phyloP scores from a whole-genome alignment of 2,329 filamentous ascomycete species.

The Pseudovirgaria hyperparasitica region DNA sequence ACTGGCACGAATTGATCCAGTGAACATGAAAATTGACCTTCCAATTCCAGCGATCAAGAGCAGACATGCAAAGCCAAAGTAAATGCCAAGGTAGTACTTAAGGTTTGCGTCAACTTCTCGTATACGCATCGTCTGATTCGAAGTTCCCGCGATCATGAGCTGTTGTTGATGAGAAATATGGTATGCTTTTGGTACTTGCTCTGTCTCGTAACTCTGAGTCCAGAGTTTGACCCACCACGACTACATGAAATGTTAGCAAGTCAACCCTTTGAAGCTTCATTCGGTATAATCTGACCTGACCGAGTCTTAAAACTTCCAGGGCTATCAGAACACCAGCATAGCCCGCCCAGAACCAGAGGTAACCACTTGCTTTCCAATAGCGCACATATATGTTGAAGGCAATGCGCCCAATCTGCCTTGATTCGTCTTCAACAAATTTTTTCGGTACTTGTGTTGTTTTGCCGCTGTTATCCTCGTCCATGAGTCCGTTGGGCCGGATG shows the following conservation, averaged over 20 bases:
- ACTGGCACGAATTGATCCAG: conserved; percentile 57
- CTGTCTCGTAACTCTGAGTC: conserved; percentile 17
- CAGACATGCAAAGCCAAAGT: conserved; percentile 46
- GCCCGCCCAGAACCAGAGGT: conserved; percentile 47
- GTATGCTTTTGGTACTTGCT: neutral
- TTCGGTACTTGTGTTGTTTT: no score
- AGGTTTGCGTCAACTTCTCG: conserved; percentile 24
- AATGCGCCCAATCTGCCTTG: conserved; percentile 57
- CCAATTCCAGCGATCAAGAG: conserved; percentile 48
- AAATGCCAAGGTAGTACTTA: conserved; percentile 55
- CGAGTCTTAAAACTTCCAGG: conserved; percentile 43
- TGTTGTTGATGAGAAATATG: neutral
- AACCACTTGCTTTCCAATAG: conserved; percentile 56
- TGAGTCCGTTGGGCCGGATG: no score
- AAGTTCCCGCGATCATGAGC: conserved; percentile 1
- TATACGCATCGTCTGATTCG: conserved; percentile 1
- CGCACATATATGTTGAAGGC: conserved; percentile 52
- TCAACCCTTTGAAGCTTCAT: conserved; percentile 8
- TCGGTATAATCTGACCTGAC: no score
- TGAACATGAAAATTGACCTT: conserved; percentile 51
- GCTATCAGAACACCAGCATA: conserved; percentile 40
- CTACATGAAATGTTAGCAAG: neutral
- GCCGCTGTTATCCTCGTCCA: no score
- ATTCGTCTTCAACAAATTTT: conserved; percentile 67
- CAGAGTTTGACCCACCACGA: conserved; percentile 55